Conservation (phyloP, 1,284 basidiomycete genomes). For the Ceratobasidium sp. region DNA sequence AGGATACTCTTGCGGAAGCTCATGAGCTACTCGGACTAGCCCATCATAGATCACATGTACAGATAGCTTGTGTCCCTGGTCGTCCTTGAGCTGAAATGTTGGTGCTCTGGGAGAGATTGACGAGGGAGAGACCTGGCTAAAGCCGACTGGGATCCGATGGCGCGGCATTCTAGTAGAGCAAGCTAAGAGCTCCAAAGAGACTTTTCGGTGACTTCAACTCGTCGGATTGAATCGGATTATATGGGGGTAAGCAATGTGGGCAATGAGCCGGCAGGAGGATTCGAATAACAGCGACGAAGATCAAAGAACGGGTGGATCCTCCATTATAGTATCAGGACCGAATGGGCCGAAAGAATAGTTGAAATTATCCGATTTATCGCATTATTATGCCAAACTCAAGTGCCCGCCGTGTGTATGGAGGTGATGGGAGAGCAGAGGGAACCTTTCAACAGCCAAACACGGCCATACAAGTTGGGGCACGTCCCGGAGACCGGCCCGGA, state of each 20-base stretch:
- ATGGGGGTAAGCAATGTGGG: background rate
- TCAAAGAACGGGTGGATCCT: conserved; percentile 3
- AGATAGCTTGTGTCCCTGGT: conserved; percentile 31
- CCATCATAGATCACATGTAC: conserved; percentile 24
- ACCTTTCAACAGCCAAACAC: background rate
- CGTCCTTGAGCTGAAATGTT: conserved; percentile 27
- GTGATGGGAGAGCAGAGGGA: background rate
- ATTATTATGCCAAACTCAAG: background rate
- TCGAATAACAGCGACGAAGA: conserved; percentile 11
- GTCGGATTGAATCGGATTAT: background rate
- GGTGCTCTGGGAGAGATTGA: background rate
- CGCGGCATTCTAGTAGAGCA: conserved; percentile 15
- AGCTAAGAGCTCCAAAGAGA: background rate
- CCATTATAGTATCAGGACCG: conserved; percentile 1
- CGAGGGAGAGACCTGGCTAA: background rate
- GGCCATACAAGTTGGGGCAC: background rate
- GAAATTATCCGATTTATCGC: conserved; percentile 20
- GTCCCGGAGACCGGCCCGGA: background rate
- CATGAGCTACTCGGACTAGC: conserved; percentile 33
- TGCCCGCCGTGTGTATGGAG: background rate
- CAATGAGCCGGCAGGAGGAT: conserved; percentile 9
- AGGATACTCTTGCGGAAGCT: conserved; percentile 29
- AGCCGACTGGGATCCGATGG: conserved; percentile 38
- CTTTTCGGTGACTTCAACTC: background rate
- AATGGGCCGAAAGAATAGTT: background rate